Percentiles rank a stretch among this genome's conserved stretches.
Conservation (phyloP, 768 basidiomycete species). For the Leccinellum luteum region DNA sequence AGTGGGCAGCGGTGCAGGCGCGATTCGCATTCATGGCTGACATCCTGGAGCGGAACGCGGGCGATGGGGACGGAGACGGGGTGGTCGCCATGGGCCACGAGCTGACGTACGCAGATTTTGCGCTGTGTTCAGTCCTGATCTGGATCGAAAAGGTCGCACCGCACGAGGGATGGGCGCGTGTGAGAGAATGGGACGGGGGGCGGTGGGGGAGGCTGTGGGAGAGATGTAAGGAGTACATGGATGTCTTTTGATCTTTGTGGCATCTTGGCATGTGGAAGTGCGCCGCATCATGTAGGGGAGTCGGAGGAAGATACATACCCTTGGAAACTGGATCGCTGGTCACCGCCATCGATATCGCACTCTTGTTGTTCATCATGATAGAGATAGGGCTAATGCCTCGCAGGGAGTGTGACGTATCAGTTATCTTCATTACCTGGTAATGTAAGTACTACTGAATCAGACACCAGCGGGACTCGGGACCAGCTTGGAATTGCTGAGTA, state of each 20-base stretch:
- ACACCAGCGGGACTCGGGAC: not conserved
- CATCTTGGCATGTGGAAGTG: not conserved
- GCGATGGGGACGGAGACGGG: constrained; percentile 62
- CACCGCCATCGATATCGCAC: not conserved
- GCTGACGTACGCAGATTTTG: constrained; percentile 72
- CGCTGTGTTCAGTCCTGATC: constrained; percentile 65
- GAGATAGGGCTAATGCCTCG: not conserved
- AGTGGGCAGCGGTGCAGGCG: constrained; percentile 61
- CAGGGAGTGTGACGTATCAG: no score
- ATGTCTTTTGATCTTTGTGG: constrained; percentile 45
- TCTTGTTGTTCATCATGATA: not conserved
- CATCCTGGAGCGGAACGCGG: constrained; percentile 65
- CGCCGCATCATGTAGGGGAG: not conserved
- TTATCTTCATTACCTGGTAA: not conserved
- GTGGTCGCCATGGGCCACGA: constrained; percentile 63
- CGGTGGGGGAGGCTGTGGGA: constrained; percentile 64
- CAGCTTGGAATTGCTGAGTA: not conserved
- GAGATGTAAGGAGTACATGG: constrained; percentile 64
- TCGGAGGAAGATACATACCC: not conserved
- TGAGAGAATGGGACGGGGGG: constrained; percentile 69
- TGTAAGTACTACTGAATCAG: not conserved
- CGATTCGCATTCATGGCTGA: constrained; percentile 65
- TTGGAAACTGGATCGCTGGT: not conserved
- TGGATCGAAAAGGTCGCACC: constrained; percentile 74
- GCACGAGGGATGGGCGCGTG: constrained; percentile 69